Conservation (phyloP, 2,329 filamentous ascomycete species). For the Fusarium fracticaudum region DNA sequence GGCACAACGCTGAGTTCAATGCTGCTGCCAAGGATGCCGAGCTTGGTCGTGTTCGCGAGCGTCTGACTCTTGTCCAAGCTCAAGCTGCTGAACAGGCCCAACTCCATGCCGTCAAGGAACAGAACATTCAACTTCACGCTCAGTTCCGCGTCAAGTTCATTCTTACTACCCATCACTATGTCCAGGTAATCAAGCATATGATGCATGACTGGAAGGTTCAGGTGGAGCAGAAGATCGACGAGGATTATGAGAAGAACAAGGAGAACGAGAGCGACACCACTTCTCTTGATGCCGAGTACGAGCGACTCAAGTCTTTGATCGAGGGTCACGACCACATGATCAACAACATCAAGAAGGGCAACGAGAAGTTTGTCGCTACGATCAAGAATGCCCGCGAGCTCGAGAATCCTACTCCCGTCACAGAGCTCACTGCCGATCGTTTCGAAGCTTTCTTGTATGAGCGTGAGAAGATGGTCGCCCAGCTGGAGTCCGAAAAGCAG, state of each 20-base stretch:
- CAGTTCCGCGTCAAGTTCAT: background rate
- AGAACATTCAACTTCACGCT: background rate
- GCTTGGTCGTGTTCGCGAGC: background rate
- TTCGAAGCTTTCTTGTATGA: background rate
- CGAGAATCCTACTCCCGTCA: fast-evolving
- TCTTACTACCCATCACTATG: background rate
- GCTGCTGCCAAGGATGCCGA: background rate
- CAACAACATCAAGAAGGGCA: background rate
- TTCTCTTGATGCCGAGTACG: background rate
- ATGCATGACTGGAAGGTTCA: background rate
- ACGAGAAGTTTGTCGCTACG: background rate
- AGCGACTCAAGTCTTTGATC: background rate
- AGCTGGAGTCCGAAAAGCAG: background rate
- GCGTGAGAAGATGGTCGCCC: background rate
- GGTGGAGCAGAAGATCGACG: background rate
- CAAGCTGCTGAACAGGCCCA: background rate
- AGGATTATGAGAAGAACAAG: background rate
- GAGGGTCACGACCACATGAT: background rate
- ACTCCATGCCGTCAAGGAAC: background rate
- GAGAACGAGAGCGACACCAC: background rate
- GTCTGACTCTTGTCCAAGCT: background rate
- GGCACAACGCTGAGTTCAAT: background rate
- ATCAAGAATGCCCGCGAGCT: background rate
- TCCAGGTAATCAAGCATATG: background rate
- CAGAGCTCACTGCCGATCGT: background rate